Evolutionary conservation across 2,329 filamentous ascomycete species (phyloP), one percentile per base, ranked within the genome.

Genomic region (Monosporascus sp.): DNA sequence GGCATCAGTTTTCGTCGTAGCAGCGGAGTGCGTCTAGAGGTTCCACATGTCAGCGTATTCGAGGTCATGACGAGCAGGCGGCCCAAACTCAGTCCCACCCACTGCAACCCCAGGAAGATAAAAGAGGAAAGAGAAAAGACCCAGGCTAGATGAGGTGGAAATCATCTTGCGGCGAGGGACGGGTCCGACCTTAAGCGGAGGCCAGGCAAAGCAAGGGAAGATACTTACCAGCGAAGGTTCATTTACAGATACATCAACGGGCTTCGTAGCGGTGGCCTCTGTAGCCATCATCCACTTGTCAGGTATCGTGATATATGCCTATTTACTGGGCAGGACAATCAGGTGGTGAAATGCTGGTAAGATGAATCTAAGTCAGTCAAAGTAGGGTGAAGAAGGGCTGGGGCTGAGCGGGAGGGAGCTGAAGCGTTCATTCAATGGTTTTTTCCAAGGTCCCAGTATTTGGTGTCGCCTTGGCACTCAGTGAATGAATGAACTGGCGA

Each of bases 1-100:
- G 58, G 72, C 64, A 59, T 73, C 68, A 68, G 71, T 68, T 58
- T 65, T 67, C 60, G 65, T 64, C 6, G 22, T 46, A 57, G 63
- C 63, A 63, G 62, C 61, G 49, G 65, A 59, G 65, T 74, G 64
- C 54, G 58, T 50, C 60, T 57, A 38, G 43, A 56, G 47, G 47
- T 48, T 44, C 51, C 37, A 25, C 37, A 48, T 37, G 54, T 56
- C 39, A 58, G 49, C 31, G 47, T 31, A 20, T 20, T 43, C 39
- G 9, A 20, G 18, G 39, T 24, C 18, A 20, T 11, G 8, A 20
- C 22, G 17, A 20, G 39, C 39, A 20, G 11, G 39, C 22, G 2
- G 22, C 31, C 11, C 39, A 24, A 15, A 6, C 39, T 43, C 18
- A 20, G 9, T 8, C 17, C n/a, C 5, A 3, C 39, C 17, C 22